Percentiles rank a stretch among this genome's conserved stretches.
Conservation (phyloP, 1,284 basidiomycete genomes). For the Ustilago shanxiensis region DNA sequence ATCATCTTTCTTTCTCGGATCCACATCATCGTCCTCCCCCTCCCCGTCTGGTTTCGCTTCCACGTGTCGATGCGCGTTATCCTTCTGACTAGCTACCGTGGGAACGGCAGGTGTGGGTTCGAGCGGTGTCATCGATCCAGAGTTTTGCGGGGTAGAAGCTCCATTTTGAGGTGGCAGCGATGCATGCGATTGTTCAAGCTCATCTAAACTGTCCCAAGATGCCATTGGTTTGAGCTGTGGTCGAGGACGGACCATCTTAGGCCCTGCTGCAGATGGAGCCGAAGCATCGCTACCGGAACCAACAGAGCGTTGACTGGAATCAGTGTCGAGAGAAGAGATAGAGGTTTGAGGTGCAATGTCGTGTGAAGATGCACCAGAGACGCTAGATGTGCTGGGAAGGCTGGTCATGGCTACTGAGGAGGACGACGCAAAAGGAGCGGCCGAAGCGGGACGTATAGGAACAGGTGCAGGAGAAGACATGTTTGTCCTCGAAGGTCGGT, state of each 20-base stretch:
- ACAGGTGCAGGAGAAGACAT: constrained; percentile 34
- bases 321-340: constrained; percentile 39
- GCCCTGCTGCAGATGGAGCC: constrained; percentile 1
- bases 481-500: constrained; percentile 16
- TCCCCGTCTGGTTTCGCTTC: constrained; percentile 1
- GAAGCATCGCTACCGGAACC: constrained; percentile 17
- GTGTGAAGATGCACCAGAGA: constrained; percentile 27
- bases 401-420: constrained; percentile 31
- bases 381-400: constrained; percentile 20
- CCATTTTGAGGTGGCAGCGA: neutral
- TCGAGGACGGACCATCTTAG: constrained; percentile 32
- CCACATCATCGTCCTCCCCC: constrained; percentile 40
- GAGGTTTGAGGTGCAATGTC: constrained; percentile 38
- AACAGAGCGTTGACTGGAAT: constrained; percentile 7
- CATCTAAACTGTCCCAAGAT: constrained; percentile 47
- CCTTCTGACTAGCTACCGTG: constrained; percentile 29
- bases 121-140: constrained; percentile 9
- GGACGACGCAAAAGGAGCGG: constrained; percentile 21
- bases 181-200: constrained; percentile 34
- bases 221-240: constrained; percentile 43
- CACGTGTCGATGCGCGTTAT: constrained; percentile 33
- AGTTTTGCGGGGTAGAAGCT: constrained; percentile 8
- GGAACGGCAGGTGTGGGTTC: constrained; percentile 33
- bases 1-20: constrained; percentile 41
- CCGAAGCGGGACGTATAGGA: constrained; percentile 38